Percentiles rank a stretch among this genome's conserved stretches.
Evolutionary conservation across 2,329 filamentous ascomycete genomes (phyloP).

Genomic region (Fusarium metavorans): DNA sequence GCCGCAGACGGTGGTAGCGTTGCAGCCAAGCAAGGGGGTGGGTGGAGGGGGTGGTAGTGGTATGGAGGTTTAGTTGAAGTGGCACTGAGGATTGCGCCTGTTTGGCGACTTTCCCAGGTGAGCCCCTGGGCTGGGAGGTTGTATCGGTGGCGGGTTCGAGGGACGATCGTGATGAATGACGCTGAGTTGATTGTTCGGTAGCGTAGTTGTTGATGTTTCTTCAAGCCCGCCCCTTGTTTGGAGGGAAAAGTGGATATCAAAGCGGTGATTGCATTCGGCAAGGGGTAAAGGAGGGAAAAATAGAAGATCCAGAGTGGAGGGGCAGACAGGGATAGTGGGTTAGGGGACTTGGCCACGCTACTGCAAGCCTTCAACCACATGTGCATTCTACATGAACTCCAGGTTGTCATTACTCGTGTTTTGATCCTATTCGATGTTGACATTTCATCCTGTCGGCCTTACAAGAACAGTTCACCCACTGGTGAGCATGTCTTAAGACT

Average conservation of each 20-base stretch:
- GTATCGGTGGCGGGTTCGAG: neutral
- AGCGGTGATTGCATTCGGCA: conserved; percentile 12
- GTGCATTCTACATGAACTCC: neutral
- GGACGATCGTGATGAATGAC: neutral
- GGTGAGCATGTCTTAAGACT: neutral
- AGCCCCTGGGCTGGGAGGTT: neutral
- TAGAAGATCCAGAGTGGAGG: conserved; percentile 33
- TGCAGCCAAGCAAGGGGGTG: conserved; percentile 11
- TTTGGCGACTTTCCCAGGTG: conserved; percentile 10
- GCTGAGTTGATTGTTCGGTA: neutral
- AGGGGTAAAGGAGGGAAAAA: conserved; percentile 19
- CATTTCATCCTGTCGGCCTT: neutral
- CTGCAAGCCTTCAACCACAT: neutral
- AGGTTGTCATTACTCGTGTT: neutral
- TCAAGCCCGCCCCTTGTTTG: conserved; percentile 25
- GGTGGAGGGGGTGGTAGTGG: neutral
- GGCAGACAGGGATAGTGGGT: conserved; percentile 11
- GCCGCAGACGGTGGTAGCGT: conserved; percentile 27
- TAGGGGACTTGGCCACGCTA: conserved; percentile 18
- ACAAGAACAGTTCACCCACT: neutral
- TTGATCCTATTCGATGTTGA: neutral
- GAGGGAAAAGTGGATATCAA: conserved; percentile 7
- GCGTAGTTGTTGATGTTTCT: neutral
- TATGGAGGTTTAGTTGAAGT: neutral
- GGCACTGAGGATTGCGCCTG: conserved; percentile 8